Evolutionary conservation across 2,329 filamentous ascomycete species (phyloP).

Genomic region (Elsinoe necatrix): DNA sequence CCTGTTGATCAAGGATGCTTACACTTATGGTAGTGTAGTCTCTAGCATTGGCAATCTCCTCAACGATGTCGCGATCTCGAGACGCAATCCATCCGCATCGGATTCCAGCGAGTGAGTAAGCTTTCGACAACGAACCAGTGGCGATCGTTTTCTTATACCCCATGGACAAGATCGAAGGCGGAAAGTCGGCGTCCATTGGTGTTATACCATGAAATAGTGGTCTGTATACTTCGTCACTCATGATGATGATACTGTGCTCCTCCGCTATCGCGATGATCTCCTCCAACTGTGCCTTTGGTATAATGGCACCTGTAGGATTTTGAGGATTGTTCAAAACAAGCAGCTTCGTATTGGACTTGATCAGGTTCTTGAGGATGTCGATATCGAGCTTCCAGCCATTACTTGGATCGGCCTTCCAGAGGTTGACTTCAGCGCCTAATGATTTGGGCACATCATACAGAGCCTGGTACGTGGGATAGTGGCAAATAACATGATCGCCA

Average conservation of each 20-base stretch:
- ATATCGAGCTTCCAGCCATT: conserved; percentile 61
- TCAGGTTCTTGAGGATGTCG: conserved; percentile 54
- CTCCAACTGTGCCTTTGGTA: conserved; percentile 53
- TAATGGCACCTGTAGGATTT: conserved; percentile 69
- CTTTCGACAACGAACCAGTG: conserved; percentile 78
- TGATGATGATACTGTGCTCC: conserved; percentile 54
- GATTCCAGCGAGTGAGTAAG: conserved; percentile 73
- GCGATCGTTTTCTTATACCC: conserved; percentile 63
- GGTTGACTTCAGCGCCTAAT: conserved; percentile 65
- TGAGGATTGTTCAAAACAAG: conserved; percentile 67
- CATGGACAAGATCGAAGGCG: conserved; percentile 61
- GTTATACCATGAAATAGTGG: conserved; percentile 67
- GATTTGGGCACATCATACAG: conserved; percentile 67
- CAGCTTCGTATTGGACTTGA: conserved; percentile 63
- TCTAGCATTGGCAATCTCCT: conserved; percentile 54
- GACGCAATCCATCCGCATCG: conserved; percentile 76
- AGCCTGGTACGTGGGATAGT: conserved; percentile 82
- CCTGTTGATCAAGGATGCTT: conserved; percentile 69
- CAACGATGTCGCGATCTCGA: conserved; percentile 53
- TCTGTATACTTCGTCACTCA: conserved; percentile 75
- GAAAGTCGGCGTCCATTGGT: conserved; percentile 46
- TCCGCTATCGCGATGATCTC: conserved; percentile 56
- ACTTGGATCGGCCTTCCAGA: conserved; percentile 62
- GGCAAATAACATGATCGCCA: conserved; percentile 76
- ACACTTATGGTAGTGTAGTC: conserved; percentile 85